Evolutionary conservation across 2,329 filamentous ascomycete species (phyloP).

Genomic region (Colletotrichum limetticola): DNA sequence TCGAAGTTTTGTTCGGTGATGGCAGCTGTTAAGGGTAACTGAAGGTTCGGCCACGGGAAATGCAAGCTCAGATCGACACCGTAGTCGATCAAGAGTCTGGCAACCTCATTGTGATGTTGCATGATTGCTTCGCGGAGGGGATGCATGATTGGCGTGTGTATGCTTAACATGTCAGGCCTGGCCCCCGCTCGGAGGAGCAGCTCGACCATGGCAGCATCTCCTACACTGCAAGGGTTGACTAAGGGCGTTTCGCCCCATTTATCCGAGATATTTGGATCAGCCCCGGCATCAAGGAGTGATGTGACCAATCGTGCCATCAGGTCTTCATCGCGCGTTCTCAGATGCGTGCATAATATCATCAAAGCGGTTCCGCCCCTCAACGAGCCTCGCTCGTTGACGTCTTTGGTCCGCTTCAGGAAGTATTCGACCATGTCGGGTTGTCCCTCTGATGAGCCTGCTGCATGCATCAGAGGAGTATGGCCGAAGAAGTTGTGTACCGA

Average conservation of each 20-base stretch:
- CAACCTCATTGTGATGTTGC: not conserved
- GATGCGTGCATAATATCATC: constrained; percentile 24
- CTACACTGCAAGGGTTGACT: constrained; percentile 21
- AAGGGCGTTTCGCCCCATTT: constrained; percentile 29
- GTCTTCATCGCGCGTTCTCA: constrained; percentile 4
- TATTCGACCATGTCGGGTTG: constrained; percentile 30
- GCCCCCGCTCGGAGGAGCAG: constrained; percentile 34
- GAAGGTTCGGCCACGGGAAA: not conserved
- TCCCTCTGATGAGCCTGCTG: constrained; percentile 21
- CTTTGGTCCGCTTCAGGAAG: constrained; percentile 28
- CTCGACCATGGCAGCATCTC: constrained; percentile 12
- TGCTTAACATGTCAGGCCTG: constrained; percentile 27
- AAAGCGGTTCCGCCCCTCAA: constrained; percentile 22
- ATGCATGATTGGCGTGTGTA: constrained; percentile 9
- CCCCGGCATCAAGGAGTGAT: constrained; percentile 33
- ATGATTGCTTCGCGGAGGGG: constrained; percentile 21
- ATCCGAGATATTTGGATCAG: constrained; percentile 30
- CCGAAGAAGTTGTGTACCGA: not conserved
- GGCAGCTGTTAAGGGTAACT: constrained; percentile 29
- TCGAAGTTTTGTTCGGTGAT: constrained; percentile 30
- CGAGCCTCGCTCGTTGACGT: constrained; percentile 31
- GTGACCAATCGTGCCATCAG: constrained; percentile 10
- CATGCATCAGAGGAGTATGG: constrained; percentile 35
- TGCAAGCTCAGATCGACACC: constrained; percentile 11
- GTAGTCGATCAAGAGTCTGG: not conserved